phyloP scores from a whole-genome alignment of 768 basidiomycete species.

The Boletellus ananiceps region DNA sequence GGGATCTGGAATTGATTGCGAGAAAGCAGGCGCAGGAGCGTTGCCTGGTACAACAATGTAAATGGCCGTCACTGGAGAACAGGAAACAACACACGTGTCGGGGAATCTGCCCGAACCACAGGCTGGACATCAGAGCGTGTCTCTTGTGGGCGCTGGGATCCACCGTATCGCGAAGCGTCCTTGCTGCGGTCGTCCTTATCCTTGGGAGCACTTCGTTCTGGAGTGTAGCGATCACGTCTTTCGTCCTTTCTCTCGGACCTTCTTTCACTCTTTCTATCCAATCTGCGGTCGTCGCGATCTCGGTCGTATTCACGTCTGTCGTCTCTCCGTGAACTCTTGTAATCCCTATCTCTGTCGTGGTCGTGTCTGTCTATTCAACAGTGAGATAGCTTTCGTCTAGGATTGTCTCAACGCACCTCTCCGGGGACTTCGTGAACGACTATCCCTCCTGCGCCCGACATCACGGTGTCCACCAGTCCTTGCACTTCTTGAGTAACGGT shows the following conservation, averaged over 20 bases:
- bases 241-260: slow-evolving; percentile 33
- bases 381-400: background rate
- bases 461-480: slow-evolving; percentile 32
- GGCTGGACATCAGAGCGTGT: slow-evolving; percentile 13
- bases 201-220: slow-evolving; percentile 31
- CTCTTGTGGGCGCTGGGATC: slow-evolving; percentile 21
- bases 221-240: slow-evolving; percentile 38
- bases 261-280: slow-evolving; percentile 31
- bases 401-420: slow-evolving; percentile 23
- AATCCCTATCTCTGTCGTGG: slow-evolving; percentile 36
- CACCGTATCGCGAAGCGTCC: slow-evolving; percentile 18
- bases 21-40: slow-evolving; percentile 5
- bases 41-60: slow-evolving; percentile 4
- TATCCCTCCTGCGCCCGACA: slow-evolving; percentile 31
- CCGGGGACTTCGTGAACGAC: slow-evolving; percentile 38
- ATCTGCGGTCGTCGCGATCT: slow-evolving; percentile 29
- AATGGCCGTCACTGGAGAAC: background rate
- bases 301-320: slow-evolving; percentile 30
- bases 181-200: slow-evolving; percentile 27
- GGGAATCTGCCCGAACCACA: slow-evolving; percentile 7
- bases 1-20: slow-evolving; percentile 38
- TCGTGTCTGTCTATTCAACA: slow-evolving; percentile 33
- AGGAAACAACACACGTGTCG: slow-evolving; percentile 12
- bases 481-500: slow-evolving; percentile 40
- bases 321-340: slow-evolving; percentile 32